These are phyloP conservation scores for Clarireedia monteithiana DNA, from an alignment of 2,329 filamentous ascomycete species.

Conservation along the genomic window DNA sequence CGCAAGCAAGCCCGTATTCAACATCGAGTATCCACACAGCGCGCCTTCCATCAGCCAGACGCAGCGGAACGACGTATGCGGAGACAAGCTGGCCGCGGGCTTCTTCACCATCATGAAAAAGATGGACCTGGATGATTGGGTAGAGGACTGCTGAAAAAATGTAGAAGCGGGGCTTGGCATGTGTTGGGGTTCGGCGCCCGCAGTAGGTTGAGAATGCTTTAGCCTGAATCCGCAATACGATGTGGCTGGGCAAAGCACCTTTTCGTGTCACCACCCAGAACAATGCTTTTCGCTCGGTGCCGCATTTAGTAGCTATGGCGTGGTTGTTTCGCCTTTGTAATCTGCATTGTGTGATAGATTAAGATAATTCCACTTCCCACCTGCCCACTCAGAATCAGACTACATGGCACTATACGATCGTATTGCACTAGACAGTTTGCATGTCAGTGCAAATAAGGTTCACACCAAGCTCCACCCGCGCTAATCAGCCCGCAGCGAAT, in stretches of 20 bases:
- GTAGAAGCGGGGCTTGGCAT: not conserved
- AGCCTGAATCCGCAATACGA: slow-evolving; percentile 3
- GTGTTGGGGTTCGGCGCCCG: no score
- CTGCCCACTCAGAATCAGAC: no score
- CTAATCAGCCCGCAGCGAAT: no score
- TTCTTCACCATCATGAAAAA: slow-evolving; percentile 16
- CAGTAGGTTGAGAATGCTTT: not conserved
- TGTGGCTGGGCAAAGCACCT: not conserved
- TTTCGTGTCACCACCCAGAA: not conserved
- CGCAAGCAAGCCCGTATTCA: slow-evolving; percentile 60
- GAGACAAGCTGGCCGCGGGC: not conserved
- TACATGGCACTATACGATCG: no score
- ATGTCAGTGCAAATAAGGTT: no score
- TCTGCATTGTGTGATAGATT: not conserved
- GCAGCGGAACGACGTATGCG: slow-evolving; percentile 3
- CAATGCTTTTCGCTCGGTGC: no score
- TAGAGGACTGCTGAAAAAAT: slow-evolving; percentile 3
- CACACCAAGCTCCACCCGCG: no score
- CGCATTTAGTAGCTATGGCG: no score
- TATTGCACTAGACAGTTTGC: no score
- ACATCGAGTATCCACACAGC: slow-evolving; percentile 59
- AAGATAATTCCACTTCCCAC: not conserved
- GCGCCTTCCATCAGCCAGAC: slow-evolving; percentile 3
- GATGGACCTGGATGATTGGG: slow-evolving; percentile 14
- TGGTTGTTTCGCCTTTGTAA: not conserved